These are phyloP conservation scores for Stephanocyclus meneghinianus DNA, from an alignment of 352 stramenopile genomes.

Conservation along the genomic window DNA sequence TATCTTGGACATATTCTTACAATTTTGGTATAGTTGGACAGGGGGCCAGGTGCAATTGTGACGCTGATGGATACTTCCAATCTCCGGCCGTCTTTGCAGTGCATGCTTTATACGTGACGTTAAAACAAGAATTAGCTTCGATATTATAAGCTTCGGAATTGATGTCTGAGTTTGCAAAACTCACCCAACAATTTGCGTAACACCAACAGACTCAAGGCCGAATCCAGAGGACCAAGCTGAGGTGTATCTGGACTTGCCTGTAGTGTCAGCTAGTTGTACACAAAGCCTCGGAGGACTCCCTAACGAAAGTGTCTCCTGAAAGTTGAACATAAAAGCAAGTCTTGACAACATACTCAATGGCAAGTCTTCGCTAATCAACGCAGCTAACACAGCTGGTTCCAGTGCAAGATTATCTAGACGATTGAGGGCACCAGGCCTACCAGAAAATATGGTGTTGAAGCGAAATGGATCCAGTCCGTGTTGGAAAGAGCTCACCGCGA, in stretches of 20 bases:
- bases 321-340: constrained; percentile 89
- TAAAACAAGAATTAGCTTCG: constrained; percentile 5
- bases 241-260: constrained; percentile 45
- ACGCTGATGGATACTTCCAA: constrained; percentile 86
- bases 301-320: constrained; percentile 73
- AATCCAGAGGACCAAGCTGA: constrained; percentile 87
- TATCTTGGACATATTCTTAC: constrained; percentile 87
- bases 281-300: constrained; percentile 69
- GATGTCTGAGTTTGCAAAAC: constrained; percentile 18
- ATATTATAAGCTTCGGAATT: background rate
- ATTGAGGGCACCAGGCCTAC: constrained; percentile 67
- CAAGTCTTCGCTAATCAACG: constrained; percentile 81
- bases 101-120: constrained; percentile 57
- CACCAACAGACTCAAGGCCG: constrained; percentile 85
- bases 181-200: constrained; percentile 85
- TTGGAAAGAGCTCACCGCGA: background rate
- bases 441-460: constrained; percentile 74
- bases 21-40: constrained; percentile 87
- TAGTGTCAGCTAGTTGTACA: constrained; percentile 81
- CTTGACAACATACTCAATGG: constrained; percentile 72
- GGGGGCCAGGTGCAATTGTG: constrained; percentile 82
- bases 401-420: constrained; percentile 15
- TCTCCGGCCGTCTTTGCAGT: constrained; percentile 77
- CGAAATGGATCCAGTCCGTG: constrained; percentile 15
- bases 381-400: constrained; percentile 53